phyloP scores from a whole-genome alignment of 202 grass and related monocot species.

The Hordeum pubiflorum region DNA sequence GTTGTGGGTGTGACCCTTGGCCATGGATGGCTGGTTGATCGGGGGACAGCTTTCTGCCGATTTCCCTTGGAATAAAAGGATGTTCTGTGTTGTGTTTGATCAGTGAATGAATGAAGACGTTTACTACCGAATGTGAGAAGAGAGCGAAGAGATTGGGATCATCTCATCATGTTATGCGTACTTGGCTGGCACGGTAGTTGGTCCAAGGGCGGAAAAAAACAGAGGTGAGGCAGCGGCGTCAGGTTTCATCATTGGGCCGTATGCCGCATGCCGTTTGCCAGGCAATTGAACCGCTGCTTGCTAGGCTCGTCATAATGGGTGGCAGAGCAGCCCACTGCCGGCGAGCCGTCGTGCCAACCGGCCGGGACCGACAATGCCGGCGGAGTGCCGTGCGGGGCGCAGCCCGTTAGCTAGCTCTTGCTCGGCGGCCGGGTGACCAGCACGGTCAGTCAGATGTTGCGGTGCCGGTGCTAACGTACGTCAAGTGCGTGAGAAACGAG shows the following conservation, averaged over 20 bases:
- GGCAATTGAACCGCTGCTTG: not conserved
- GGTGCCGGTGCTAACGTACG: no score
- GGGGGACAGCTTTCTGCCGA: not conserved
- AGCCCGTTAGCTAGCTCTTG: not conserved
- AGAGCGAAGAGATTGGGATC: no score
- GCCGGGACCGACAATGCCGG: not conserved
- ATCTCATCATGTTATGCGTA: no score
- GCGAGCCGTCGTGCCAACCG: not conserved
- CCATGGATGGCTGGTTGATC: not conserved
- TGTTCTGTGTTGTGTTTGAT: not conserved
- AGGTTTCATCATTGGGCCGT: constrained; percentile 3
- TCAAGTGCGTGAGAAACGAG: not conserved
- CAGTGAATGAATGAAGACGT: not conserved
- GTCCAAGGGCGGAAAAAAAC: no score
- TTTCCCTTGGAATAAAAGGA: not conserved
- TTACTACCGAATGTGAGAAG: no score
- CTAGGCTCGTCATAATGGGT: not conserved
- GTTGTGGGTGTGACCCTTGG: not conserved
- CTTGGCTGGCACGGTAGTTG: no score
- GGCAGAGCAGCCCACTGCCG: not conserved
- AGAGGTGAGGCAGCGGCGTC: not conserved
- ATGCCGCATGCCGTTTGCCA: not conserved
- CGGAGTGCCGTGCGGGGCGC: not conserved
- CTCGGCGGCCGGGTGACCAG: not conserved
- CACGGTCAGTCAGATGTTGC: not conserved